phyloP scores from a whole-genome alignment of 306 rosid genomes.

The Pyrus betulifolia region DNA sequence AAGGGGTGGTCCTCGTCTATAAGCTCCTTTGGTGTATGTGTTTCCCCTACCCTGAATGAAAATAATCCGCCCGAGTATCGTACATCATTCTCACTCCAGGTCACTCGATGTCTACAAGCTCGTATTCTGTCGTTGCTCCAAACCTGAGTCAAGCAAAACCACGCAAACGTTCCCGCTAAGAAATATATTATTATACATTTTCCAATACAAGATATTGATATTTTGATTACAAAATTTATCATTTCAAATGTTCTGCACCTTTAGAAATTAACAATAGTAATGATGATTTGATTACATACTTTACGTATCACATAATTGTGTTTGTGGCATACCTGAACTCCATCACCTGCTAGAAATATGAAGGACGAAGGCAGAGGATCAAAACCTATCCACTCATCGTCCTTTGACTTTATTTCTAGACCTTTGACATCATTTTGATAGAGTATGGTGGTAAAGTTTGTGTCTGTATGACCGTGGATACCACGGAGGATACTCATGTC shows the following conservation, averaged over 20 bases:
- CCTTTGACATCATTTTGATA: conserved; percentile 1
- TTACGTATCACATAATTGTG: too few species aligned
- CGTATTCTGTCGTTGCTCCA: conserved; percentile 30
- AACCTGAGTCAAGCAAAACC: not conserved
- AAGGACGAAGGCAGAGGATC: too few species aligned
- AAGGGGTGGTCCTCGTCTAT: too few species aligned
- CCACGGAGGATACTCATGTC: not conserved
- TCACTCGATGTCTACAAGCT: conserved; percentile 14
- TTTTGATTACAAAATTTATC: too few species aligned
- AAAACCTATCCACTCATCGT: not conserved
- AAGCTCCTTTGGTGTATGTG: not conserved
- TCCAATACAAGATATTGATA: too few species aligned
- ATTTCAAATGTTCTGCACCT: too few species aligned
- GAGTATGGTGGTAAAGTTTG: not conserved
- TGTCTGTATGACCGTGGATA: not conserved
- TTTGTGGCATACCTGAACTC: not conserved
- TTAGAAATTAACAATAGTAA: too few species aligned
- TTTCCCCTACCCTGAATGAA: not conserved
- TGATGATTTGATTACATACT: too few species aligned
- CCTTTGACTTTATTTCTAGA: not conserved
- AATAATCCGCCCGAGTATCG: conserved; percentile 14
- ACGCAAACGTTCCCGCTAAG: too few species aligned
- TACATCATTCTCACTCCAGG: not conserved
- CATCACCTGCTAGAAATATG: not conserved
- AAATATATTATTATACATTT: too few species aligned